Evolutionary conservation across 495 filamentous ascomycete genomes (phyloP).

Genomic region (Xylaria cubensis): DNA sequence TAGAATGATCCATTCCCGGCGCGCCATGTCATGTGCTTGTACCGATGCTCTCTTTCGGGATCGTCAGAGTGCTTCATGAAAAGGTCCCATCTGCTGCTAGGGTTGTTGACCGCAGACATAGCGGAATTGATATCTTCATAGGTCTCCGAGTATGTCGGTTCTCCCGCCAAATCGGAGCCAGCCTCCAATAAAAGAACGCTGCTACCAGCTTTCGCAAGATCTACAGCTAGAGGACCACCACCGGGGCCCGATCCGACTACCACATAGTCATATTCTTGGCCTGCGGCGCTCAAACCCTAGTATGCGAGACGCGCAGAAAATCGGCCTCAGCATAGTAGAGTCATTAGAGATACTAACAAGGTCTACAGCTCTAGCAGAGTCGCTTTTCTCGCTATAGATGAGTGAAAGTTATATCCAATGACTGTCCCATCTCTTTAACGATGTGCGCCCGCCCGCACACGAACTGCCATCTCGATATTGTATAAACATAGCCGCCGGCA

Average conservation of each 20-base stretch:
- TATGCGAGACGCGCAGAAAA: conserved; percentile 8
- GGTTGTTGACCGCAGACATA: conserved; percentile 37
- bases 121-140: conserved; percentile 30
- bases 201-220: conserved; percentile 60
- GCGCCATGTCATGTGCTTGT: conserved; percentile 47
- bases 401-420: not conserved
- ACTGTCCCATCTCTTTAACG: not conserved
- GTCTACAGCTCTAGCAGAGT: not conserved
- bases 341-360: not conserved
- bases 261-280: conserved; percentile 60
- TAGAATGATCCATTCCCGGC: conserved; percentile 45
- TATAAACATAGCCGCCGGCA: conserved; percentile 17
- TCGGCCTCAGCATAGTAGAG: not conserved
- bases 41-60: conserved; percentile 39
- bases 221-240: conserved; percentile 62
- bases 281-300: conserved; percentile 17
- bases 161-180: conserved; percentile 60
- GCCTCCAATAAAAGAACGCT: conserved; percentile 64
- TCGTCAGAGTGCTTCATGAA: conserved; percentile 36
- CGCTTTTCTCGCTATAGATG: not conserved
- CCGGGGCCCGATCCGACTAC: conserved; percentile 66
- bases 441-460: not conserved
- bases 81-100: conserved; percentile 46
- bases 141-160: conserved; percentile 27
- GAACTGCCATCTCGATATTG: conserved; percentile 12